Base-by-base conservation (phyloP, 805 yeast genomes). In the Saccharomyces mikatae region DNA sequence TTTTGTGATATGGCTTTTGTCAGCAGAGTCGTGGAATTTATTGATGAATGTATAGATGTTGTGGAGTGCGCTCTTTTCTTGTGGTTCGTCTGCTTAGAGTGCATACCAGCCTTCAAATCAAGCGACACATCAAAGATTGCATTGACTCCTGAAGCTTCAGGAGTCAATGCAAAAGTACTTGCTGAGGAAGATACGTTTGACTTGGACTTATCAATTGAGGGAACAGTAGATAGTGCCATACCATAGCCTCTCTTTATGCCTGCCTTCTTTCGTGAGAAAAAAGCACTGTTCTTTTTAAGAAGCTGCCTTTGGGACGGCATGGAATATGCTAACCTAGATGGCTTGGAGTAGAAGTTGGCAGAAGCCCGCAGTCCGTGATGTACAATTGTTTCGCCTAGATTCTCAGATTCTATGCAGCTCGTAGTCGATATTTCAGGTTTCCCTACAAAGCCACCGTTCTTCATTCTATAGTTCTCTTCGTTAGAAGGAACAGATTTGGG, bases 251-350 rank as follows among this genome's bases (percentile, higher is more conserved):
- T 17, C 13, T 36, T 4, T 36, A 17, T 3, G 8, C 13, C 24
- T 8, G 8, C 22, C 2, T 36, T 9, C 13, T 17, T 36, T 8
- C 24, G 13, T 11, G 13, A 36, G 6, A 3, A n/a, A 5, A 6
- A 3, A 36, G 22, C 10, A 6, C 1, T 36, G 27, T 24, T 51
- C 24, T 66, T 13, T 21, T 70, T 70, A 46, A 70, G 63, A n/a
- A 69, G 65, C 60, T 67, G 74, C 29, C 73, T 68, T 53, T 75
- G 80, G 36, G 76, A 81, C 47, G 77, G 69, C 54, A 77, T 66
- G 1, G 80, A 74, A 24, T 70, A 70, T 0, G 78, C 58, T 9
- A 58, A 47, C 30, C 61, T 56, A 2, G 62, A 57, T 36, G 63
- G 63, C 47, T 62, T 58, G n/a, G 60, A 58, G 31, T 52, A 27